Evolutionary conservation across 2,329 filamentous ascomycete genomes (phyloP), one percentile per base, ranked within the genome.

Genomic region (Curvularia eragrostidis): DNA sequence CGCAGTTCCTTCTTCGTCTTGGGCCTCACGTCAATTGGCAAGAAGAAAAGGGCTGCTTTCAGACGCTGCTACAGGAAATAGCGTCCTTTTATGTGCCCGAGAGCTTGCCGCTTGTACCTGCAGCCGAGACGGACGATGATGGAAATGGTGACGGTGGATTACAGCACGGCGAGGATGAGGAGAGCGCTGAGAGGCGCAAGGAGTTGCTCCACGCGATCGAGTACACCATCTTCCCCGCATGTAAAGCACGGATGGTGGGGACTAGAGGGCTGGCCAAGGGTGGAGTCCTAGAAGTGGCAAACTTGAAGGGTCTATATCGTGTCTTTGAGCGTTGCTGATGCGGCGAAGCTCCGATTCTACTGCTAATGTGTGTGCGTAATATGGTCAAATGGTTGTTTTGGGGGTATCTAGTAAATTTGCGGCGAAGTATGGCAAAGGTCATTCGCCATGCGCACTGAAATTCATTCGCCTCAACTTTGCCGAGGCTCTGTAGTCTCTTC

Each of bases 81-180:
- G 94, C 95, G 0, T 86, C 86, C 0, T 97, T 96, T 71, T 97
- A 98, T 73, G 91, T 91, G 0, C 95, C 95, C 0, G 95, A 98
- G 74, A 85, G 90, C 70, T 75, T 98, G 23, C 92, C 93, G 0
- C 75, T 84, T 1, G 68, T 65, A 51, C 57, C 67, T 34, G 54
- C 56, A 9, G 69, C 72, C 3, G 34, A 59, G 7, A 34, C 49
- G 5, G 78, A 84, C 9, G 80, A 83, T 0, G 81, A 84, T 52
- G 65, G 52, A 2, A 69, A 68, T 43, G 64, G 65, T 0, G 23
- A 30, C 5, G 60, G 51, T 7, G 69, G 59, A 12, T 53, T 51
- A 6, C 41, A 49, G 4, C 67, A 70, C 19, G 68, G 70, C 18
- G 75, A 74, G 54, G 79, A 80, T 26, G 72, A 77, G 10, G 77